Percentiles rank a stretch among this genome's conserved stretches.
phyloP scores from a whole-genome alignment of 2,329 filamentous ascomycete species.

The Coniochaeta ligniaria region DNA sequence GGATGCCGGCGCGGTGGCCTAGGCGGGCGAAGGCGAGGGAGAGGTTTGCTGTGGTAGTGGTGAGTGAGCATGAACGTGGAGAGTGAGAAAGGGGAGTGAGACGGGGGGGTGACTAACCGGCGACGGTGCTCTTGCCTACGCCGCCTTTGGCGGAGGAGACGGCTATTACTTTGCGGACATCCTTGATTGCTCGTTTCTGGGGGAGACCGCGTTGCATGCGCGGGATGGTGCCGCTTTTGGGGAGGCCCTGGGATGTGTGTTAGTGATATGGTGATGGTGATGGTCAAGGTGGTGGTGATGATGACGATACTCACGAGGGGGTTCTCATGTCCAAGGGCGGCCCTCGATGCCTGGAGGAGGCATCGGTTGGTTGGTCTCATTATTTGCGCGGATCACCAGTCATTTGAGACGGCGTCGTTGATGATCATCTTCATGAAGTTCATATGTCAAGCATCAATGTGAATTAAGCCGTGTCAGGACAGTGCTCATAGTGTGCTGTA shows the following conservation, averaged over 20 bases:
- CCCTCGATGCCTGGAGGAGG: conserved; percentile 41
- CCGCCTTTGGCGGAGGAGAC: conserved; percentile 96
- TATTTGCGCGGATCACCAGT: neutral
- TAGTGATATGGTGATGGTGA: neutral
- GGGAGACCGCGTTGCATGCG: conserved; percentile 77
- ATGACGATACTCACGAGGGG: conserved; percentile 55
- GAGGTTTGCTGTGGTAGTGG: conserved; percentile 55
- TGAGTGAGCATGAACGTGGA: neutral
- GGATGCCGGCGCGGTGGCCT: conserved; percentile 75
- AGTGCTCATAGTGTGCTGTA: neutral
- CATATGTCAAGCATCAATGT: neutral
- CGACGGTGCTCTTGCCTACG: conserved; percentile 94
- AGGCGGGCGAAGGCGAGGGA: conserved; percentile 78
- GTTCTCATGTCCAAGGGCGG: conserved; percentile 74
- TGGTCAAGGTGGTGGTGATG: neutral
- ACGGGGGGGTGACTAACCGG: conserved; percentile 52
- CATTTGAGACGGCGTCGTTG: too few species aligned
- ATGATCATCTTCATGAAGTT: too few species aligned
- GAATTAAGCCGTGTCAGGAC: neutral
- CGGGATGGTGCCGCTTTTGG: conserved; percentile 66
- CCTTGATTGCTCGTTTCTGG: conserved; percentile 68
- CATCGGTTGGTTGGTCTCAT: conserved; percentile 22
- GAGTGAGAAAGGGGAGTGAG: neutral
- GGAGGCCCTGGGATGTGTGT: conserved; percentile 60
- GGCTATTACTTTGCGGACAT: conserved; percentile 89